These are phyloP conservation scores for Pythium aquatile DNA, from an alignment of 352 stramenopile genomes.

Conservation along the genomic window DNA sequence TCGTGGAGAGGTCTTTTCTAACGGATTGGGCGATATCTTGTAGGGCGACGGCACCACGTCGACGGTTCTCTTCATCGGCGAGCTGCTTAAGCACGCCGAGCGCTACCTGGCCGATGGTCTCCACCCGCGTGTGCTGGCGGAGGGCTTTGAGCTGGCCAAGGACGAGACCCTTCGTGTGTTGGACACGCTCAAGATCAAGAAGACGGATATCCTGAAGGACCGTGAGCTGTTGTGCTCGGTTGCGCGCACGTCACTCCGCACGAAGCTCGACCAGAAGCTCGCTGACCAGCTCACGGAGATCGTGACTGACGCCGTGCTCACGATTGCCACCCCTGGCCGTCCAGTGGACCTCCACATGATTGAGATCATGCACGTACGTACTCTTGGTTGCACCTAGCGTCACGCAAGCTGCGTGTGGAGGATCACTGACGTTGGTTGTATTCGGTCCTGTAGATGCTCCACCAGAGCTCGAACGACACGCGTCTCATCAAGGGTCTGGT, in stretches of 20 bases:
- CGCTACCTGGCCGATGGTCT: constrained; percentile 96
- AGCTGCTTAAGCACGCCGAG: constrained; percentile 98
- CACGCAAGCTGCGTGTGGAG: no score
- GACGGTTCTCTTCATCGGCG: constrained; percentile 97
- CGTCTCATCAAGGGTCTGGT: constrained; percentile 94
- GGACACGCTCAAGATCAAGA: constrained; percentile 88
- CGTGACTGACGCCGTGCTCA: constrained; percentile 96
- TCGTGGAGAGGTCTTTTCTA: not conserved
- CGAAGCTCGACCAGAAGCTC: constrained; percentile 96
- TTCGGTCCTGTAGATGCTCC: constrained; percentile 88
- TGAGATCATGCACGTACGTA: constrained; percentile 96
- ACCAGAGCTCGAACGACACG: constrained; percentile 94
- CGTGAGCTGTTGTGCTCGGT: constrained; percentile 94
- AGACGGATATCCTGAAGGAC: constrained; percentile 88
- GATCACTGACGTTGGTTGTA: not conserved
- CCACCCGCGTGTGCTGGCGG: constrained; percentile 96
- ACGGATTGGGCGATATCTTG: not conserved
- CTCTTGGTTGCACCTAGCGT: not conserved
- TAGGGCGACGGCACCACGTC: constrained; percentile 97
- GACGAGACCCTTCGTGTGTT: constrained; percentile 94
- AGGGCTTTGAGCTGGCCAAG: constrained; percentile 98
- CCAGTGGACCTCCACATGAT: constrained; percentile 99
- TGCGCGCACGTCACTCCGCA: constrained; percentile 95
- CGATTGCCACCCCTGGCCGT: constrained; percentile 82
- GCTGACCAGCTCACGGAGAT: constrained; percentile 95